Evolutionary conservation across 768 basidiomycete species (phyloP).

Genomic region (Tylopilus intermedius): DNA sequence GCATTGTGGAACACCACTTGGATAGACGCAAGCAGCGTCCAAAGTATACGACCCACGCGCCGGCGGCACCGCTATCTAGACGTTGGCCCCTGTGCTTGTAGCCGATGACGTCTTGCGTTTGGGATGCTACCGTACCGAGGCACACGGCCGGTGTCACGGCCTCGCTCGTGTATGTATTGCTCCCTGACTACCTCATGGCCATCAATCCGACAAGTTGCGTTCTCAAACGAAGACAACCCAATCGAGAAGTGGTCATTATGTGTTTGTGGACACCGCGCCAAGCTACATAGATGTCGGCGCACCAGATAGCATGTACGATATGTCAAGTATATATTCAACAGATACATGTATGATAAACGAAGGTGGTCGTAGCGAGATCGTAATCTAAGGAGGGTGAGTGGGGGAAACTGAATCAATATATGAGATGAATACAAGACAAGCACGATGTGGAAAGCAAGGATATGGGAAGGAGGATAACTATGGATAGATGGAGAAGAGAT

Average conservation of each 20-base stretch:
- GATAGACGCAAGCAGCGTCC: too few relatives aligned
- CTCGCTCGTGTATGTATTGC: neutral
- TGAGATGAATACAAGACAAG: neutral
- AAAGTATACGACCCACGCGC: too few relatives aligned
- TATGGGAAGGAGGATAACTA: constrained; percentile 7
- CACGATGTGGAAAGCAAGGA: constrained; percentile 6
- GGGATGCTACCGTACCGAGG: neutral
- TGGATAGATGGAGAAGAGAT: neutral
- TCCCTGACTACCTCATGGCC: neutral
- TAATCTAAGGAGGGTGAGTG: constrained; percentile 11
- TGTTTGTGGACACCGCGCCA: too few relatives aligned
- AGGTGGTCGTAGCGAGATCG: constrained; percentile 6
- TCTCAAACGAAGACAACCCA: neutral
- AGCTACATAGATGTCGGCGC: neutral
- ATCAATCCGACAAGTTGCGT: neutral
- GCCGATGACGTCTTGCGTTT: neutral
- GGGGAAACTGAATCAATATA: constrained; percentile 1
- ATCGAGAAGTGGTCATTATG: neutral
- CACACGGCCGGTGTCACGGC: neutral
- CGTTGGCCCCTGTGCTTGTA: neutral
- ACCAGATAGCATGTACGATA: neutral
- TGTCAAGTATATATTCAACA: constrained; percentile 3
- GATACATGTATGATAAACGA: constrained; percentile 20
- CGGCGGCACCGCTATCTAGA: too few relatives aligned
- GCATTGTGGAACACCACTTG: too few relatives aligned